Evolutionary conservation across 176 grass and related monocot genomes (phyloP).

Genomic region (Luzula sylvatica): DNA sequence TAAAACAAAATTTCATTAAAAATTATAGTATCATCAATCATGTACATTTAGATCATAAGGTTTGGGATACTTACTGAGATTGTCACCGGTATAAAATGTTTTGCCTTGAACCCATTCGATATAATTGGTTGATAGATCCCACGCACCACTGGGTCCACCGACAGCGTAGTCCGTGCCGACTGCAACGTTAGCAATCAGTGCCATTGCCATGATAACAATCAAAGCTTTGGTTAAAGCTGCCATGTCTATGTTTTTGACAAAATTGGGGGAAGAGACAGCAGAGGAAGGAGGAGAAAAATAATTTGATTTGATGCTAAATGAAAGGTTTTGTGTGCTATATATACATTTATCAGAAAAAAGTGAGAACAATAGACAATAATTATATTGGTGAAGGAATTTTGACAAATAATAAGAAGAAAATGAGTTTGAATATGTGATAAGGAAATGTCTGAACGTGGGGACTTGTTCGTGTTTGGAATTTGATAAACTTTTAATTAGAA

Average conservation of each 20-base stretch:
- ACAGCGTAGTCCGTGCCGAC: background rate
- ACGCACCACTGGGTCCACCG: background rate
- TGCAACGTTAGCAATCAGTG: slow-evolving; percentile 9
- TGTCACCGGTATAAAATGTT: slow-evolving; percentile 2
- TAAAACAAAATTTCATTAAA: background rate
- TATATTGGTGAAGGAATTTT: background rate
- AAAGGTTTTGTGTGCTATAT: background rate
- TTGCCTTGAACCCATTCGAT: background rate
- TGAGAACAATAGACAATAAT: background rate
- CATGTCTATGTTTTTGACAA: background rate
- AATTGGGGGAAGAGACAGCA: slow-evolving; percentile 5
- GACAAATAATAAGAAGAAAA: background rate
- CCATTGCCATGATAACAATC: slow-evolving; percentile 4
- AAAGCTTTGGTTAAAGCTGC: slow-evolving; percentile 7
- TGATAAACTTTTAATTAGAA: no score
- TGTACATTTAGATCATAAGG: background rate
- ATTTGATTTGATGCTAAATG: background rate
- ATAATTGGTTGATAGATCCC: slow-evolving; percentile 1
- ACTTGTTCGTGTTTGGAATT: no score
- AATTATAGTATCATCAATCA: no score
- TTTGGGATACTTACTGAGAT: slow-evolving; percentile 16
- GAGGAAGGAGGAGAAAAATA: background rate
- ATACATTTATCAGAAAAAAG: slow-evolving; percentile 1
- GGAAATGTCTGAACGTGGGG: background rate
- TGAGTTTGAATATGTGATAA: background rate